These are phyloP conservation scores for Starmerella sirachaensis DNA, from an alignment of 805 yeast species.

Conservation along the genomic window DNA sequence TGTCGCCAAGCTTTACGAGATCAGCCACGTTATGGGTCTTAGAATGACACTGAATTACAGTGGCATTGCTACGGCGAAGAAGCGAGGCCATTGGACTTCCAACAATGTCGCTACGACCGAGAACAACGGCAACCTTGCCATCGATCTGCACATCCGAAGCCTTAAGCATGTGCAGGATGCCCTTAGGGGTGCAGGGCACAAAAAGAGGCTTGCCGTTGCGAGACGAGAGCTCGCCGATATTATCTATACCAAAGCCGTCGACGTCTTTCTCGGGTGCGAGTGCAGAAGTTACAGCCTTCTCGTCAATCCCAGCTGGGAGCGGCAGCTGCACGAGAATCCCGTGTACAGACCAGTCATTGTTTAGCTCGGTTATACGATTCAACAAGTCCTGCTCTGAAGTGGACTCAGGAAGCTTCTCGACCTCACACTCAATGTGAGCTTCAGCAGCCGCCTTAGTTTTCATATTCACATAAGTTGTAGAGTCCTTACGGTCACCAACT, in stretches of 20 bases:
- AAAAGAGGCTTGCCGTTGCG: slow-evolving; percentile 73
- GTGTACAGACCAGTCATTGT: slow-evolving; percentile 64
- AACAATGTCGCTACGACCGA: slow-evolving; percentile 92
- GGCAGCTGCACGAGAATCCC: slow-evolving; percentile 89
- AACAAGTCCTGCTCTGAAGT: slow-evolving; percentile 48
- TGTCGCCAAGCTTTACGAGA: slow-evolving; percentile 59
- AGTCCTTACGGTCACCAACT: slow-evolving; percentile 83
- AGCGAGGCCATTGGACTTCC: slow-evolving; percentile 87
- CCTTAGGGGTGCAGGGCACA: slow-evolving; percentile 92
- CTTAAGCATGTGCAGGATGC: slow-evolving; percentile 69
- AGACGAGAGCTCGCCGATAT: slow-evolving; percentile 82
- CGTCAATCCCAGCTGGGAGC: slow-evolving; percentile 67
- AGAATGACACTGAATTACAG: slow-evolving; percentile 82
- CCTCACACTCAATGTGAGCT: slow-evolving; percentile 59
- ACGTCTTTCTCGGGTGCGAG: slow-evolving; percentile 82
- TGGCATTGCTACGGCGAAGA: slow-evolving; percentile 61
- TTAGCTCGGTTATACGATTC: slow-evolving; percentile 47
- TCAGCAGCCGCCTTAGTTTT: slow-evolving; percentile 81
- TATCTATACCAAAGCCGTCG: slow-evolving; percentile 83
- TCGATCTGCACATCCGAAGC: slow-evolving; percentile 51
- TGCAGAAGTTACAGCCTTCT: slow-evolving; percentile 64
- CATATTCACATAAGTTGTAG: slow-evolving; percentile 82
- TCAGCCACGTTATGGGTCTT: slow-evolving; percentile 49
- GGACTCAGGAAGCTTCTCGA: slow-evolving; percentile 52
- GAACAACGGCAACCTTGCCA: slow-evolving; percentile 82